Conservation (phyloP, 2,329 filamentous ascomycete species). For the Ilyonectria sp. region DNA sequence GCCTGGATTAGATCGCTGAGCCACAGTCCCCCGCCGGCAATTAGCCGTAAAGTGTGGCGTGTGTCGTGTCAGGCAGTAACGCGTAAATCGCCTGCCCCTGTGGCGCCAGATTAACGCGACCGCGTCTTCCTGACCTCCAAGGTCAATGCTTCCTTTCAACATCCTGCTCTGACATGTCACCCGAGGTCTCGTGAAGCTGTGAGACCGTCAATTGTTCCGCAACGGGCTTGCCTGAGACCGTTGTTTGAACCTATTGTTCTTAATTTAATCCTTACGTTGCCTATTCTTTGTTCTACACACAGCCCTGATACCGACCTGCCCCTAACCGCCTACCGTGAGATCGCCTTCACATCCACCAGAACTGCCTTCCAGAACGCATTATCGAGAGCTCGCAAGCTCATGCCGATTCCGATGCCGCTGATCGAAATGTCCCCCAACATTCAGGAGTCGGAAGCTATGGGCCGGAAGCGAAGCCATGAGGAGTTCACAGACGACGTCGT, state of each 20-base stretch:
- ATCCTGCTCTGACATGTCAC: conserved; percentile 17
- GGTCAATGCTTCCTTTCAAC: conserved; percentile 37
- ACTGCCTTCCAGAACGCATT: conserved; percentile 11
- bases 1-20: conserved; percentile 19
- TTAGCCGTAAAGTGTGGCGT: conserved; percentile 37
- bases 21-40: conserved; percentile 35
- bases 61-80: conserved; percentile 31
- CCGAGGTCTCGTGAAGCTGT: conserved; percentile 12
- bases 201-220: conserved; percentile 20
- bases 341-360: background rate
- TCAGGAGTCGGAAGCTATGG: conserved; percentile 59
- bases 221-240: background rate
- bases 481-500: conserved; percentile 58
- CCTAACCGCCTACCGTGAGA: background rate
- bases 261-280: conserved; percentile 3
- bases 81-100: conserved; percentile 35
- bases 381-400: conserved; percentile 14
- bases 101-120: conserved; percentile 54
- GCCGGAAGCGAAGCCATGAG: conserved; percentile 63
- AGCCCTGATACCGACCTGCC: background rate
- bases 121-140: conserved; percentile 46
- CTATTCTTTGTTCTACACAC: conserved; percentile 6
- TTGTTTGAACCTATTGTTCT: background rate
- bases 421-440: conserved; percentile 64
- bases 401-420: conserved; percentile 60